phyloP scores from a whole-genome alignment of 306 rosid genomes.

The Quercus alba region DNA sequence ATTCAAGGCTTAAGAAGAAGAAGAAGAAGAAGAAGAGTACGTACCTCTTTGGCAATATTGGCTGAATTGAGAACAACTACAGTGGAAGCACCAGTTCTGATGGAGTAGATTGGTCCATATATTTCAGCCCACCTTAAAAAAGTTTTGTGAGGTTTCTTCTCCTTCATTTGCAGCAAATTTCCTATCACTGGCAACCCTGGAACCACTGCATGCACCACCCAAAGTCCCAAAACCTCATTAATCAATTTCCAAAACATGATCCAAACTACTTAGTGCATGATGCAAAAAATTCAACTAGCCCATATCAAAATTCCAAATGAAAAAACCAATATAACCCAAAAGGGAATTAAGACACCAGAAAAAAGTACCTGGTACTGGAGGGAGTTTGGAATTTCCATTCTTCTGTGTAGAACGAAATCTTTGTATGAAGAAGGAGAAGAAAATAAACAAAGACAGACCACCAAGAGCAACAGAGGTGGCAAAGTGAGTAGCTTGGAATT shows the following conservation, averaged over 20 bases:
- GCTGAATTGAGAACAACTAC: constrained; percentile 75
- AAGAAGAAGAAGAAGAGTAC: too few relatives aligned
- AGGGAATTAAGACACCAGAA: not conserved
- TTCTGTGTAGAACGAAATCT: not conserved
- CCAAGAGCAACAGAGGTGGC: constrained; percentile 38
- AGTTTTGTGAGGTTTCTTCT: constrained; percentile 91
- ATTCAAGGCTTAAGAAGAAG: too few relatives aligned
- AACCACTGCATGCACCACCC: constrained; percentile 62
- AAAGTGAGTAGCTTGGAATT: constrained; percentile 27
- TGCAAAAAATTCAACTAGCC: not conserved
- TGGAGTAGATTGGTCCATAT: constrained; percentile 77
- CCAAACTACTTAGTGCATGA: too few relatives aligned
- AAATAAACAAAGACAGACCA: constrained; percentile 36
- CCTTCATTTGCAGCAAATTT: constrained; percentile 85
- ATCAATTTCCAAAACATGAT: not conserved
- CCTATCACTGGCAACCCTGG: constrained; percentile 82
- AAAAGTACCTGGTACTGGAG: constrained; percentile 58
- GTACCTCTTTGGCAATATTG: constrained; percentile 74
- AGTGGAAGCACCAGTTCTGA: constrained; percentile 78
- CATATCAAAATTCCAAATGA: not conserved
- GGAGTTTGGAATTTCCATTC: constrained; percentile 34
- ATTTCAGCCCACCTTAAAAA: constrained; percentile 63
- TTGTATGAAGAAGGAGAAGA: constrained; percentile 12
- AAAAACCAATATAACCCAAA: not conserved
- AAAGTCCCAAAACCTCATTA: not conserved